A percentile compares a stretch with the other conserved stretches of the same genome.
Conservation (phyloP, 441 rosid genomes). For the Euphorbia corollata region DNA sequence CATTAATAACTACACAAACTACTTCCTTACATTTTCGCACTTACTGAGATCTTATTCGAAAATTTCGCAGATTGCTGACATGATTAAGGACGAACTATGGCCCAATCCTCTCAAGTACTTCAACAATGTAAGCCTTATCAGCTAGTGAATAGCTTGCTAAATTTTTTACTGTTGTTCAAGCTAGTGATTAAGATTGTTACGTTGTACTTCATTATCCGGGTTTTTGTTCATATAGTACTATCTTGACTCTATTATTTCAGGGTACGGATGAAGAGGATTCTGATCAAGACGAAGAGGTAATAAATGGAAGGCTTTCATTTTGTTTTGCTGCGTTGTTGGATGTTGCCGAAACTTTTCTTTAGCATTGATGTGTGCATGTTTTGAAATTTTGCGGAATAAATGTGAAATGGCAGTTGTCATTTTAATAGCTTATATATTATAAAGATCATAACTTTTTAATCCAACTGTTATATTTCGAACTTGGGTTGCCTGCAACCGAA, state of each 20-base stretch:
- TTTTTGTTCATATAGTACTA: constrained; percentile 13
- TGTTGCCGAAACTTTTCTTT: background rate
- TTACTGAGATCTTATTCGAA: background rate
- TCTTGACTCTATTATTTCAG: constrained; percentile 27
- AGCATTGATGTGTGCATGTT: no score
- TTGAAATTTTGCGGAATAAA: background rate
- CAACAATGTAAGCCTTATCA: constrained; percentile 19
- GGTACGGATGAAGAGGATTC: constrained; percentile 80
- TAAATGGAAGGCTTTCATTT: background rate
- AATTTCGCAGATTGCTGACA: constrained; percentile 62
- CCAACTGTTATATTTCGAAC: background rate
- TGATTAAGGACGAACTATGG: constrained; percentile 88
- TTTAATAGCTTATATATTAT: background rate
- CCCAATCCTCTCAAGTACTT: constrained; percentile 57
- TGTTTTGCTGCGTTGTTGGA: background rate
- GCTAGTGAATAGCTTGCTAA: background rate
- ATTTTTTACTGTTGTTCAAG: background rate
- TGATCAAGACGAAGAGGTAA: constrained; percentile 34
- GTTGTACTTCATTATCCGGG: constrained; percentile 32
- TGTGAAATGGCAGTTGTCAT: background rate
- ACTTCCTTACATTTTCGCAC: background rate
- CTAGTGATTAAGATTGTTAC: background rate
- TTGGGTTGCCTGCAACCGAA: background rate
- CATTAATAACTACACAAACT: background rate
- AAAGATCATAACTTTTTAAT: background rate